These are phyloP conservation scores for Solanum habrochaites DNA, from an alignment of 257 asterid species.

Conservation along the genomic window DNA sequence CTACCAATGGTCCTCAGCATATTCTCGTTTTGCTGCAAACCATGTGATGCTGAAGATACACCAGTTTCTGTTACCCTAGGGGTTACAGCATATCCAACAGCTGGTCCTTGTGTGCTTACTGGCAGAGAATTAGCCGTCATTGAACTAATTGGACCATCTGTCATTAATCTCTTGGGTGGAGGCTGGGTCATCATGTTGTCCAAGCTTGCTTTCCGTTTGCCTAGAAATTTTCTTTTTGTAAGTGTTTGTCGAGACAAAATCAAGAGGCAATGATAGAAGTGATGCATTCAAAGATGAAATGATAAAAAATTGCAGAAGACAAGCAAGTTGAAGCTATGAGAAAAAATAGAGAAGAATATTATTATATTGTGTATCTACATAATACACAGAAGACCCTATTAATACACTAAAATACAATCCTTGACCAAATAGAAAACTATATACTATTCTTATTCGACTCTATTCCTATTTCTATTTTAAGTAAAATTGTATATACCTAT, in stretches of 20 bases:
- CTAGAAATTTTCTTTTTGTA: constrained; percentile 13
- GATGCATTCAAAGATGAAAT: not conserved
- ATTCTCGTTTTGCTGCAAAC: constrained; percentile 30
- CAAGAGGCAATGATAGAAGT: not conserved
- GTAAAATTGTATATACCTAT: not conserved
- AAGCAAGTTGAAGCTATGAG: not conserved
- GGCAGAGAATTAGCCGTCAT: constrained; percentile 22
- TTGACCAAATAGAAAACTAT: too few relatives aligned
- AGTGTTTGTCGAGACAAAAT: not conserved
- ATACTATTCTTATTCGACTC: not conserved
- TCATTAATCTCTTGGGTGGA: constrained; percentile 57
- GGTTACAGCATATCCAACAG: constrained; percentile 19
- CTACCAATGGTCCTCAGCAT: constrained; percentile 26
- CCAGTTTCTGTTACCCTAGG: not conserved
- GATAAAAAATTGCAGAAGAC: not conserved
- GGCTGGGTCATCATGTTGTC: constrained; percentile 71
- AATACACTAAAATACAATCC: not conserved
- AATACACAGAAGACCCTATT: not conserved
- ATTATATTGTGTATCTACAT: not conserved
- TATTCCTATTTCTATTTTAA: not conserved
- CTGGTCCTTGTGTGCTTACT: constrained; percentile 31
- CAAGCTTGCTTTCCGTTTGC: constrained; percentile 64
- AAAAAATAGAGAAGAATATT: not conserved
- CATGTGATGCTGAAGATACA: constrained; percentile 1
- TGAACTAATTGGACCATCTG: constrained; percentile 36